Percentiles rank a stretch among this genome's conserved stretches.
Conservation (phyloP, 2,329 filamentous ascomycete species). For the Nannizziopsis arthrosporioides region DNA sequence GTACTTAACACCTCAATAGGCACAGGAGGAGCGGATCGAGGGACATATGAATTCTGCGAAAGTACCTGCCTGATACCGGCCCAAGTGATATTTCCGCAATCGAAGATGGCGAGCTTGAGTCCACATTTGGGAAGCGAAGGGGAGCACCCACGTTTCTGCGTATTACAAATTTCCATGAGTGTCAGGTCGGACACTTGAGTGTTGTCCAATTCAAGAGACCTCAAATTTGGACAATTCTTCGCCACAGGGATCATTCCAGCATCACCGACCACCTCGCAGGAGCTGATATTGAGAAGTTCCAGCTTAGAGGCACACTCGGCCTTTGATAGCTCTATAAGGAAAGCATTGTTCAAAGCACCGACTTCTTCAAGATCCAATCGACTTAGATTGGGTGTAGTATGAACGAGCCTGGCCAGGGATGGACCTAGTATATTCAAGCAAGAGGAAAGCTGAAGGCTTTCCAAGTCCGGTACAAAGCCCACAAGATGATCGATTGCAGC, state of each 20-base stretch:
- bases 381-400: constrained; percentile 63
- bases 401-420: constrained; percentile 60
- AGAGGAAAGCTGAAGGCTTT: constrained; percentile 72
- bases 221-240: constrained; percentile 58
- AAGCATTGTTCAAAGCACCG: constrained; percentile 59
- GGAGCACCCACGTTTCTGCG: constrained; percentile 53
- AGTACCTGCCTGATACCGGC: constrained; percentile 78
- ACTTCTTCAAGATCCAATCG: constrained; percentile 87
- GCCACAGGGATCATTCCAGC: constrained; percentile 71
- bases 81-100: constrained; percentile 89
- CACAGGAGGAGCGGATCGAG: constrained; percentile 19
- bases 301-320: constrained; percentile 61
- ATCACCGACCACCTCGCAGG: constrained; percentile 78
- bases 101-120: constrained; percentile 70
- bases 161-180: constrained; percentile 69
- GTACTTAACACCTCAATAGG: constrained; percentile 19
- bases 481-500: constrained; percentile 59
- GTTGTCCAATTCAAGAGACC: constrained; percentile 78
- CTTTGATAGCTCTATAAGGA: constrained; percentile 63
- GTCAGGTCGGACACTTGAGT: constrained; percentile 79
- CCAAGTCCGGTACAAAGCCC: constrained; percentile 62
- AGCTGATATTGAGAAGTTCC: constrained; percentile 75
- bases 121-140: constrained; percentile 45
- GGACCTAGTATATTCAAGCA: constrained; percentile 64
- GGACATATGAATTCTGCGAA: constrained; percentile 67